Conservation (phyloP, 768 basidiomycete genomes). For the Cyathus striatus region DNA sequence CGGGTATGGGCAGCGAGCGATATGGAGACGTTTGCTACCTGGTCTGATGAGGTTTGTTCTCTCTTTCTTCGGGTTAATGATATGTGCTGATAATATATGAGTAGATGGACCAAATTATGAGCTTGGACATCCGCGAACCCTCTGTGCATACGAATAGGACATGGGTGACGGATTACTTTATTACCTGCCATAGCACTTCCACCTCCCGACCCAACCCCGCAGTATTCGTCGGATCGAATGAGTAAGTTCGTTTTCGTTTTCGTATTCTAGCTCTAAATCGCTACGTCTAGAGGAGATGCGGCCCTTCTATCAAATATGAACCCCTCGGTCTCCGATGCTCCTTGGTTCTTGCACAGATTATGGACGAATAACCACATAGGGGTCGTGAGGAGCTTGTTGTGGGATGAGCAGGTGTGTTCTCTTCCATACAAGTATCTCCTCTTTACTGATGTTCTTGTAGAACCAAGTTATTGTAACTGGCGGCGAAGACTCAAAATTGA, state of each 20-base stretch:
- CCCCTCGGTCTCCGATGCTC: constrained; percentile 25
- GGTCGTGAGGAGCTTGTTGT: constrained; percentile 49
- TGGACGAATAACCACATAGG: constrained; percentile 56
- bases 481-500: constrained; percentile 24
- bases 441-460: constrained; percentile 5
- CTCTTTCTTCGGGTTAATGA: not conserved
- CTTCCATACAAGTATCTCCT: not conserved
- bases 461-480: constrained; percentile 21
- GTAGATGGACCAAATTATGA: constrained; percentile 56
- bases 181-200: constrained; percentile 40
- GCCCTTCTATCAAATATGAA: constrained; percentile 46
- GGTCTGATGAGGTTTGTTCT: constrained; percentile 62
- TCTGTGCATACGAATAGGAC: constrained; percentile 53
- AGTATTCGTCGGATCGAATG: constrained; percentile 70
- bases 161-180: constrained; percentile 80
- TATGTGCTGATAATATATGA: not conserved
- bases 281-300: constrained; percentile 45
- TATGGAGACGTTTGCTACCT: constrained; percentile 91
- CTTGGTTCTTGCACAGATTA: constrained; percentile 46
- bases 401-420: constrained; percentile 47
- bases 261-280: constrained; percentile 1
- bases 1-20: constrained; percentile 84
- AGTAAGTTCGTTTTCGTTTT: constrained; percentile 38
- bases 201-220: constrained; percentile 32
- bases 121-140: constrained; percentile 60